Evolutionary conservation across 1,284 basidiomycete genomes (phyloP), one percentile per base, ranked within the genome.

Genomic region (Malassezia sympodialis): DNA sequence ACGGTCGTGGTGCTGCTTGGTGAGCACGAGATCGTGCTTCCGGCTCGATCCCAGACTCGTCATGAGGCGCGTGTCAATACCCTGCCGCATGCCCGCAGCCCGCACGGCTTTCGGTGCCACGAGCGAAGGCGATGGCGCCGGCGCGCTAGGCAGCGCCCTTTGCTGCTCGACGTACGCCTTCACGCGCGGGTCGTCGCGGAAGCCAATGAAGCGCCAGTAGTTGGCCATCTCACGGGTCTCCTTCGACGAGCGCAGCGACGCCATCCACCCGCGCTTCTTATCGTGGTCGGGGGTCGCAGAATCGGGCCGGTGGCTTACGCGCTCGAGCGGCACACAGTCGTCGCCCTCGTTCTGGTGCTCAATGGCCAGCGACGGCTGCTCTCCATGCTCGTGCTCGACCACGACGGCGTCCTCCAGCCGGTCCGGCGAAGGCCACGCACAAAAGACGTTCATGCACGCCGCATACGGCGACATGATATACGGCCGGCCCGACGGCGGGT

Each of bases 381-480:
- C 54, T 2, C 58, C 56, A 2, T 65, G 61, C 27, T 73, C 69
- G 8, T 69, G 66, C 14, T 71, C 55, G 15, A 72, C 72, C 8
- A 76, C 70, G 4, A 76, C 69, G 7, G 76, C 76, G 27, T 76
- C 73, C 32, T 66, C 57, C 4, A 68, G 65, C 8, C 73, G 62
- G 8, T 62, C 54, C 0, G 75, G 75, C 2, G 72, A 67, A 0
- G 76, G 76, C 75, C 75, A 76, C 12, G 76, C 75, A 42, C 73
- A 72, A 28, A 77, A 58, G 0, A 75, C 76, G 60, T 77, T 77
- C 74, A 77, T 76, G 49, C 76, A 77, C 2, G 76, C 76, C 14
- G 62, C 50, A 61, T 75, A 75, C 1, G 76, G 75, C 19, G 66
- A 73, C 77, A 78, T 78, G 69, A 78, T 77, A 62, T 69, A 78